Percentiles rank a stretch among this genome's conserved stretches.
phyloP scores from a whole-genome alignment of 1,284 basidiomycete species.

The Ceratobasidium sp. region DNA sequence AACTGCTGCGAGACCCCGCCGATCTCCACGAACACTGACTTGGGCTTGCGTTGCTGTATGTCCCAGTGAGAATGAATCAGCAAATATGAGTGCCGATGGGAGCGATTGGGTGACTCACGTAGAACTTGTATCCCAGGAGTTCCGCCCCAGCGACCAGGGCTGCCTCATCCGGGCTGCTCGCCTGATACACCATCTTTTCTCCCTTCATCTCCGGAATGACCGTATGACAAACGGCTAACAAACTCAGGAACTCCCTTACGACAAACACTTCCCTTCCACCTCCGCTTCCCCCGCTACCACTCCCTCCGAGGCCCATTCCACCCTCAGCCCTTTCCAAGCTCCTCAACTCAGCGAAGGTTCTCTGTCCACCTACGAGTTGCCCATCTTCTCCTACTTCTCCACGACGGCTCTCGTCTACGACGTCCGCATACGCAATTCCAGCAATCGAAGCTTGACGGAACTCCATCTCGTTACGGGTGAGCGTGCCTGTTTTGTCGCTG shows the following conservation, averaged over 20 bases:
- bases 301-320: slow-evolving; percentile 58
- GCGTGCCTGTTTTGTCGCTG: slow-evolving; percentile 97
- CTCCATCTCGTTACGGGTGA: slow-evolving; percentile 99
- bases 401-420: slow-evolving; percentile 85
- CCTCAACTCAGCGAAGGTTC: slow-evolving; percentile 81
- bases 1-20: slow-evolving; percentile 83
- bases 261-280: slow-evolving; percentile 66
- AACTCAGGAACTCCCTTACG: slow-evolving; percentile 87
- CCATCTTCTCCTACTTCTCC: slow-evolving; percentile 61
- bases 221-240: slow-evolving; percentile 97
- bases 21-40: slow-evolving; percentile 91
- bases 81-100: slow-evolving; percentile 10
- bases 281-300: slow-evolving; percentile 52
- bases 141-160: slow-evolving; percentile 97
- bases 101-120: slow-evolving; percentile 66
- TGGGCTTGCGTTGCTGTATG: slow-evolving; percentile 91
- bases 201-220: slow-evolving; percentile 96
- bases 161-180: slow-evolving; percentile 98
- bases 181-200: slow-evolving; percentile 90
- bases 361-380: slow-evolving; percentile 58
- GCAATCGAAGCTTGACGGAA: slow-evolving; percentile 93
- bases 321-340: slow-evolving; percentile 62
- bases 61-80: slow-evolving; percentile 41
- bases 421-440: slow-evolving; percentile 90
- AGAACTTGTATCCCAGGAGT: slow-evolving; percentile 92